Evolutionary conservation across 345 rosid genomes (phyloP).

Genomic region (Mangifera indica): DNA sequence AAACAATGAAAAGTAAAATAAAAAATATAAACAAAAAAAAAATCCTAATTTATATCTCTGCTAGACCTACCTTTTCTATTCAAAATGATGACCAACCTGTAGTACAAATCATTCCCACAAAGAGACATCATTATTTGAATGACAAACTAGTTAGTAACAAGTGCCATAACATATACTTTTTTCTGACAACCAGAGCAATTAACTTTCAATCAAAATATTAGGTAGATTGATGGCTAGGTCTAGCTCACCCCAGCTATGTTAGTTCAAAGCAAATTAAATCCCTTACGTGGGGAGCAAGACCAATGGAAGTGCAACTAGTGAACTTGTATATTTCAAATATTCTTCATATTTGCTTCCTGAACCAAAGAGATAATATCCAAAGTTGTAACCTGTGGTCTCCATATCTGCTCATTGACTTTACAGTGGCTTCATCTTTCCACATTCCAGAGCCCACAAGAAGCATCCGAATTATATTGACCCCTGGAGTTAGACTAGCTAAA

Average conservation of each 20-base stretch:
- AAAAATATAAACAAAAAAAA: background rate
- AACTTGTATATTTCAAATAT: background rate
- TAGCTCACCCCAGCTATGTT: background rate
- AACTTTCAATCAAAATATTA: constrained; percentile 1
- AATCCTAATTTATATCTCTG: background rate
- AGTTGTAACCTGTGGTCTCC: constrained; percentile 73
- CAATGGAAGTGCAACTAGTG: constrained; percentile 1
- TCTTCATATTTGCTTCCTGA: background rate
- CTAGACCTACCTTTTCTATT: background rate
- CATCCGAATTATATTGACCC: constrained; percentile 66
- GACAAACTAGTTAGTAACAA: background rate
- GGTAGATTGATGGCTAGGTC: background rate
- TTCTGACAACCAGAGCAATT: constrained; percentile 5
- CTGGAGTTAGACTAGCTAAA: constrained; percentile 68
- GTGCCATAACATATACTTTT: background rate
- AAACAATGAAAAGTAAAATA: background rate
- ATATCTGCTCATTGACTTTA: constrained; percentile 93
- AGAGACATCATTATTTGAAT: background rate
- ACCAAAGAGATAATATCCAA: background rate
- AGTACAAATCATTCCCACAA: background rate
- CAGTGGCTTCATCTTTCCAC: constrained; percentile 76
- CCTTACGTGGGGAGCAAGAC: background rate
- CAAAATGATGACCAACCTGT: background rate
- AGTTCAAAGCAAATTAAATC: background rate
- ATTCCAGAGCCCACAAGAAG: constrained; percentile 77